Conservation (phyloP, 2,329 filamentous ascomycete species). For the Penicillium hordei region DNA sequence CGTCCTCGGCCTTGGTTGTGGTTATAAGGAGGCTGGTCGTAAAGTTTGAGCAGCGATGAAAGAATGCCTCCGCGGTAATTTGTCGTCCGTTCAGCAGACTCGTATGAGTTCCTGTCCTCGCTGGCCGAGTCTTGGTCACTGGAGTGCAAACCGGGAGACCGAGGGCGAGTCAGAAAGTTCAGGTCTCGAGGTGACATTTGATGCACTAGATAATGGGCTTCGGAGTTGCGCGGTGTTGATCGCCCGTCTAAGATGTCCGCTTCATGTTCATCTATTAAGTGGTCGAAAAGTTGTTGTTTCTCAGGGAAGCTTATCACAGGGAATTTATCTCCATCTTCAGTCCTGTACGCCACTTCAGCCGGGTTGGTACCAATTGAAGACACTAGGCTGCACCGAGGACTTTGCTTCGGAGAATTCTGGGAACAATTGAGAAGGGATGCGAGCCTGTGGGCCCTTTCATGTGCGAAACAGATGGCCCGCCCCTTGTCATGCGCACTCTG, state of each 20-base stretch:
- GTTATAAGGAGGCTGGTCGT: slow-evolving; percentile 51
- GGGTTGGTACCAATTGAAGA: slow-evolving; percentile 34
- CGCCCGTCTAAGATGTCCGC: slow-evolving; percentile 26
- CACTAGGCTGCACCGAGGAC: slow-evolving; percentile 18
- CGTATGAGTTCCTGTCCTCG: slow-evolving; percentile 47
- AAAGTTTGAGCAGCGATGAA: slow-evolving; percentile 69
- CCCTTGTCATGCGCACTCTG: slow-evolving; percentile 33
- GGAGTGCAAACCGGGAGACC: slow-evolving; percentile 35
- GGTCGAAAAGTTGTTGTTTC: slow-evolving; percentile 34
- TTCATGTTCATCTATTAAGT: slow-evolving; percentile 36
- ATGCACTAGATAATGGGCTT: slow-evolving; percentile 36
- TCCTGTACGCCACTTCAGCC: slow-evolving; percentile 26
- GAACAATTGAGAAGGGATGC: slow-evolving; percentile 36
- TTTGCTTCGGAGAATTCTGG: slow-evolving; percentile 33
- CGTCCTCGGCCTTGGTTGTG: slow-evolving; percentile 22
- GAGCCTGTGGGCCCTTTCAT: slow-evolving; percentile 36
- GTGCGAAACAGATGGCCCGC: slow-evolving; percentile 34
- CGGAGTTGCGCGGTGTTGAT: slow-evolving; percentile 29
- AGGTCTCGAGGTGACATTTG: slow-evolving; percentile 41
- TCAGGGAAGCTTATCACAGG: slow-evolving; percentile 37
- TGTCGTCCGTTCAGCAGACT: slow-evolving; percentile 64
- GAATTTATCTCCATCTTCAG: slow-evolving; percentile 37
- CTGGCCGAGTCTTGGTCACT: slow-evolving; percentile 33
- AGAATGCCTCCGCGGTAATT: slow-evolving; percentile 73
- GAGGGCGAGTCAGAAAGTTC: slow-evolving; percentile 33